Evolutionary conservation across 768 basidiomycete genomes (phyloP), one percentile per base, ranked within the genome.

Genomic region (Suillus bovinus): DNA sequence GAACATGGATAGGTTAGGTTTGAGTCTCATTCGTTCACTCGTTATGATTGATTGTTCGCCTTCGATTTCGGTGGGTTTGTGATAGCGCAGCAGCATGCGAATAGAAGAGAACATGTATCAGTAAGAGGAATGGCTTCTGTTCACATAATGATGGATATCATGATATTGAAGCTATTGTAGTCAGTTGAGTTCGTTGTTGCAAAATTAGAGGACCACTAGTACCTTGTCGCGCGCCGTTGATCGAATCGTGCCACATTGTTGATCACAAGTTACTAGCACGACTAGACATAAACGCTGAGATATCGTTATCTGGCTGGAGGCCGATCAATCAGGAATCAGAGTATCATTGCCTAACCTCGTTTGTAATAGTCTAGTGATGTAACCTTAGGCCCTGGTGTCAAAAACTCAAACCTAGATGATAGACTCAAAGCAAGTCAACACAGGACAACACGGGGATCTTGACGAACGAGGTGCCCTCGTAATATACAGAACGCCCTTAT

Each of bases 401-500:
- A 36, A 53, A 54, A 54, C 1, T 36, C 53, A 36, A 7, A 11
- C 22, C 22, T 38, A 14, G 8, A 38, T 38, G 36, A 27, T 20
- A 24, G 54, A 27, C 24, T 38, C 36, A 36, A 24, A 2, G 22
- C 34, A 9, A 9, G 20, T 24, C 22, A 24, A 55, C 1, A 29
- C 27, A 17, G 8, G 17, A 29, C 1, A 10, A 20, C 17, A 50
- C 10, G 9, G 17, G 24, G 24, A 22, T 17, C 9, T 55, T 38
- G 36, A 38, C 24, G 24, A 55, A 16, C 5, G 22, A 14, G 22
- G 14, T 22, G 22, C n/a, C 14, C 8, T 36, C 34, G 16, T 17
- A 9, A 24, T 38, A 24, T 54, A 11, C 9, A 27, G 14, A 52
- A 29, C 24, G 13, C 58, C 58, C 38, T 73, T 50, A 74, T 14